phyloP scores from a whole-genome alignment of 208 protist species.

The Herpetomonas samuelpessoai region DNA sequence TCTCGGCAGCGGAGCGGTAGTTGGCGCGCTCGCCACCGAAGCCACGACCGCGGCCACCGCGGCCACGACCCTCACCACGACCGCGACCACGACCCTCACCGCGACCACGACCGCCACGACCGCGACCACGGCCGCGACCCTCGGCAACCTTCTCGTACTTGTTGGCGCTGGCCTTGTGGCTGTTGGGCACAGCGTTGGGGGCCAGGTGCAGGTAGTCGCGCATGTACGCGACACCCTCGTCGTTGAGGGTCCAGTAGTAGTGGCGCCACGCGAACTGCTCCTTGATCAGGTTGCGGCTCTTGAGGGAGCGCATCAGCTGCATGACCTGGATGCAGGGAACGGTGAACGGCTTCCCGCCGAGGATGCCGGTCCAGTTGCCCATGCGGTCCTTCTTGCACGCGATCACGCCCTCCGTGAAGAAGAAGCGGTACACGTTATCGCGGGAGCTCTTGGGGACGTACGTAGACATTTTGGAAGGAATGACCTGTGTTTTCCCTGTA shows the following conservation, averaged over 20 bases:
- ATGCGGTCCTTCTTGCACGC: slow-evolving; percentile 91
- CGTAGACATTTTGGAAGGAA: slow-evolving; percentile 57
- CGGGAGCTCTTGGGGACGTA: slow-evolving; percentile 79
- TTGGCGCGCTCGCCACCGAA: slow-evolving; percentile 76
- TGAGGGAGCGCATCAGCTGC: slow-evolving; percentile 90
- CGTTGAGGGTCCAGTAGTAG: slow-evolving; percentile 95
- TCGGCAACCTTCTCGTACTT: slow-evolving; percentile 52
- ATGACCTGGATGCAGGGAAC: slow-evolving; percentile 83
- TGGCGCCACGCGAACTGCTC: slow-evolving; percentile 94
- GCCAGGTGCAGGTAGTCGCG: slow-evolving; percentile 92
- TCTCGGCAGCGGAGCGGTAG: slow-evolving; percentile 49
- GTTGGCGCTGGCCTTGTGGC: slow-evolving; percentile 72
- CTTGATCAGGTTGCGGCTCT: slow-evolving; percentile 90
- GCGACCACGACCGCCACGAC: slow-evolving; percentile 30
- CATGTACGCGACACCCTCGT: slow-evolving; percentile 92
- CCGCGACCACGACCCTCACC: slow-evolving; percentile 52
- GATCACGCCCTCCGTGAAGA: slow-evolving; percentile 90
- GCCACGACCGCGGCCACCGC: slow-evolving; percentile 69
- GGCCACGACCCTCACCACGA: slow-evolving; percentile 35
- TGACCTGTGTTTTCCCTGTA: no score
- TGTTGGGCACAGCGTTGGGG: slow-evolving; percentile 85
- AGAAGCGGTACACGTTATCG: slow-evolving; percentile 92
- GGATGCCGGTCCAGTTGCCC: slow-evolving; percentile 78
- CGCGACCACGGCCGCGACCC: slow-evolving; percentile 36
- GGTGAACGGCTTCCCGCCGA: slow-evolving; percentile 75